Evolutionary conservation across 2,329 filamentous ascomycete genomes (phyloP).

Genomic region (Epichloe sp.): DNA sequence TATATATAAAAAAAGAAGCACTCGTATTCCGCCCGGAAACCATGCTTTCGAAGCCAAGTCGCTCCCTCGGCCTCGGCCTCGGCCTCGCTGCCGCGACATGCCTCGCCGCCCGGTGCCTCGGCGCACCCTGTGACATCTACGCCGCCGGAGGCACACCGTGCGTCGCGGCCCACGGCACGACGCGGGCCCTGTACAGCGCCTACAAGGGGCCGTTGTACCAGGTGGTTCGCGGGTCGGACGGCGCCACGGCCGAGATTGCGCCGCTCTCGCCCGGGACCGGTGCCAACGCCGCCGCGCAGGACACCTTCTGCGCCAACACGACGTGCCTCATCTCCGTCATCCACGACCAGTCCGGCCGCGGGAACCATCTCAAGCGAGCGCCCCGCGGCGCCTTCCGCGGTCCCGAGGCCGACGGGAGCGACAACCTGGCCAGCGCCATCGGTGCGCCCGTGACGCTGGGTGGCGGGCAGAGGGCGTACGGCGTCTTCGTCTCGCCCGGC

Average conservation of each 20-base stretch:
- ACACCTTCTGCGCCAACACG: constrained; percentile 45
- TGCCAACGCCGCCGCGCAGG: constrained; percentile 47
- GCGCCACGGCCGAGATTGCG: constrained; percentile 5
- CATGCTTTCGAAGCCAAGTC: not conserved
- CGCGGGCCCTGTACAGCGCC: constrained; percentile 43
- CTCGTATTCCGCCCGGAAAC: no score
- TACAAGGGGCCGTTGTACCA: constrained; percentile 46
- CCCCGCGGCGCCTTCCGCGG: constrained; percentile 41
- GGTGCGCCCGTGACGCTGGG: constrained; percentile 49
- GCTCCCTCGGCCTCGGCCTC: no score
- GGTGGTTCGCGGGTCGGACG: constrained; percentile 40
- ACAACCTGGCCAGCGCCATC: constrained; percentile 44
- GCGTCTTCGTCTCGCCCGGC: constrained; percentile 47
- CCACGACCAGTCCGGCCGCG: constrained; percentile 50
- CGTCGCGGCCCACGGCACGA: constrained; percentile 52
- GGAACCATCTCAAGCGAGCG: constrained; percentile 51
- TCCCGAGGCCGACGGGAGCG: constrained; percentile 41
- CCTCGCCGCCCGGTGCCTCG: not conserved
- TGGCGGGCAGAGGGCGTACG: constrained; percentile 49
- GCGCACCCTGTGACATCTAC: constrained; percentile 47
- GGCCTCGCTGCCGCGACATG: not conserved
- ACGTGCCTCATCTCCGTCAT: constrained; percentile 52
- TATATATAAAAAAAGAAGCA: no score
- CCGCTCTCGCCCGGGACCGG: constrained; percentile 33
- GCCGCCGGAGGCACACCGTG: constrained; percentile 45